Evolutionary conservation across 768 basidiomycete genomes (phyloP).

Genomic region (Mycena chlorophos): DNA sequence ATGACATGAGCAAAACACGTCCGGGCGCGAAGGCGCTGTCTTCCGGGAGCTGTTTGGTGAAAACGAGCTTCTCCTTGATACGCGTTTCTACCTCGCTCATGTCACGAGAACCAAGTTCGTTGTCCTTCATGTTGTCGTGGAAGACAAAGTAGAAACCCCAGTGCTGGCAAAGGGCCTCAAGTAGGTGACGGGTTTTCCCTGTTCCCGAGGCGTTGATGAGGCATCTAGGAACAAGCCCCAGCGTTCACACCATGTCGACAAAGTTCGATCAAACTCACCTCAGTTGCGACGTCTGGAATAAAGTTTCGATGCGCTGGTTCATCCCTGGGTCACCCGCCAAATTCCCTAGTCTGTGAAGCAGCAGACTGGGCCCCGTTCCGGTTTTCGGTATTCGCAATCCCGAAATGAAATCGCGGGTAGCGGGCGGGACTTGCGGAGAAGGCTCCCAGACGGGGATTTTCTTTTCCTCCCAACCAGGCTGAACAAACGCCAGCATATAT

Average conservation of each 20-base stretch:
- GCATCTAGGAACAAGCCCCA: neutral
- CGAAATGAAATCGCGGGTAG: neutral
- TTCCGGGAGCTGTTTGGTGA: too few relatives aligned
- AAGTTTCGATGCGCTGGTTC: neutral
- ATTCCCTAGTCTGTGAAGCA: neutral
- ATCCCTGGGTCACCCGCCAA: neutral
- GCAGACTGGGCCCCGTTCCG: neutral
- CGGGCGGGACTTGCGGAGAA: neutral
- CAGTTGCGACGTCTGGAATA: neutral
- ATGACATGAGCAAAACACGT: neutral
- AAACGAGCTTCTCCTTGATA: neutral
- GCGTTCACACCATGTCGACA: neutral
- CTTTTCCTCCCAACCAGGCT: neutral
- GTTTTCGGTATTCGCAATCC: neutral
- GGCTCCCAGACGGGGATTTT: neutral
- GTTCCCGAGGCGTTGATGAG: neutral
- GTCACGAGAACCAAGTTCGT: neutral
- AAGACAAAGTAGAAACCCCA: neutral
- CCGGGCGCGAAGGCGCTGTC: neutral
- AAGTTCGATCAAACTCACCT: neutral
- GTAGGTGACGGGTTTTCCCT: neutral
- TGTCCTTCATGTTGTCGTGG: neutral
- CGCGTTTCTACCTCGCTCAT: neutral
- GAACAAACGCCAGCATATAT: neutral
- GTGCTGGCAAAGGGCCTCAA: neutral